These are phyloP conservation scores for Solanum chmielewskii DNA, from an alignment of 257 asterid genomes.

Conservation along the genomic window DNA sequence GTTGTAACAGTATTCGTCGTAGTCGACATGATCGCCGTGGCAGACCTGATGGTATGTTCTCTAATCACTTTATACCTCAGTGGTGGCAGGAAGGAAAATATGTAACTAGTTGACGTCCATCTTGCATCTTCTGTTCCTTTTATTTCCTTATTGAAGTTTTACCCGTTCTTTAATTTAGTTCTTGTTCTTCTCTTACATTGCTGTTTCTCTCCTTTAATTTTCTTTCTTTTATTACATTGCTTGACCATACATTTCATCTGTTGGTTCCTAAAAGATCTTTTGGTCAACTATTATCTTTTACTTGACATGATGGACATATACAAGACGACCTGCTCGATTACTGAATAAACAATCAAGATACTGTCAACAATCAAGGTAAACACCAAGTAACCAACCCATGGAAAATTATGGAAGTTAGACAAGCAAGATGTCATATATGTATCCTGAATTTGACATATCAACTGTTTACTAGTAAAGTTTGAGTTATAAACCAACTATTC, in stretches of 20 bases:
- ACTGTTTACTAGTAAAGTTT: neutral
- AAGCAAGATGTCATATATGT: neutral
- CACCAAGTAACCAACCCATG: neutral
- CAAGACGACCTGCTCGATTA: neutral
- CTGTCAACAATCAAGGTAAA: neutral
- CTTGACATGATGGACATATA: neutral
- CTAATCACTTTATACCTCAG: neutral
- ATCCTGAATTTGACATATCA: neutral
- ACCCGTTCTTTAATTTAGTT: neutral
- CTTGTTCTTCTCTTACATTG: neutral
- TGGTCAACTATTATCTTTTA: neutral
- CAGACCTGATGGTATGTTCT: constrained; percentile 72
- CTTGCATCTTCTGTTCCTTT: neutral
- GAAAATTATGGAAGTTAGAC: neutral
- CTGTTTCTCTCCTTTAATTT: neutral
- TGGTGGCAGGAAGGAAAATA: neutral
- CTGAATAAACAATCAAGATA: neutral
- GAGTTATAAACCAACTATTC: neutral
- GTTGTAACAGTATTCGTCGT: constrained; percentile 78
- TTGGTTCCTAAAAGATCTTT: neutral
- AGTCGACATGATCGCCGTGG: constrained; percentile 81
- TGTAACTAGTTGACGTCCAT: neutral
- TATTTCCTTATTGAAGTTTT: neutral
- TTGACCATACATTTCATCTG: neutral
- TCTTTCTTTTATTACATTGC: neutral